Percentiles rank a stretch among this genome's conserved stretches.
Evolutionary conservation across 2,329 filamentous ascomycete species (phyloP).

Genomic region (Pezicula rhizophila): DNA sequence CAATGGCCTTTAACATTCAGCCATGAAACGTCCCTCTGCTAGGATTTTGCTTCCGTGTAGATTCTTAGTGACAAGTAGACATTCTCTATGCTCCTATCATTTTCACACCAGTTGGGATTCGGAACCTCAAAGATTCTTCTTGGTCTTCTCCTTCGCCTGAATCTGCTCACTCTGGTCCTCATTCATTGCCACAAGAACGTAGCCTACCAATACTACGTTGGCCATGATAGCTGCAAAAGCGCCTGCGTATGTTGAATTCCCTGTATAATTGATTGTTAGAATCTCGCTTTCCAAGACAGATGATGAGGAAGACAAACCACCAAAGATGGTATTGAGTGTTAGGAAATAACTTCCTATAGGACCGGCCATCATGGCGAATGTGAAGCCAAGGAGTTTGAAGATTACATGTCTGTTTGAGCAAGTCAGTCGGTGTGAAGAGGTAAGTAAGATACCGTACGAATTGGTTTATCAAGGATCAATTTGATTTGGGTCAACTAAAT

Average conservation of each 20-base stretch:
- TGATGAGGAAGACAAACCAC: conserved; percentile 46
- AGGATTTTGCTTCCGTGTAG: neutral
- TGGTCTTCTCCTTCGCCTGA: conserved; percentile 40
- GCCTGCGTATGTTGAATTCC: conserved; percentile 83
- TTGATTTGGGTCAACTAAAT: too few relatives aligned
- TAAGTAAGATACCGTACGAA: neutral
- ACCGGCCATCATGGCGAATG: conserved; percentile 79
- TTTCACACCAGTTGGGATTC: neutral
- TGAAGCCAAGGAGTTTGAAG: conserved; percentile 83
- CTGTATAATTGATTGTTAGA: conserved; percentile 37
- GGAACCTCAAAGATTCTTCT: conserved; percentile 18
- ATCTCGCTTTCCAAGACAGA: neutral
- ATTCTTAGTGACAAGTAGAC: neutral
- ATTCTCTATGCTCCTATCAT: neutral
- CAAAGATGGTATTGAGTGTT: conserved; percentile 70
- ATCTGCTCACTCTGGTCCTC: conserved; percentile 58
- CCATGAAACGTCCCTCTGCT: neutral
- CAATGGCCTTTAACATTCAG: neutral
- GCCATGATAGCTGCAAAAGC: conserved; percentile 81
- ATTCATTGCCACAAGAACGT: conserved; percentile 83
- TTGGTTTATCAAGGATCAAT: too few relatives aligned
- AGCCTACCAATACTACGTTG: conserved; percentile 85
- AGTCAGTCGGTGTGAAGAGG: conserved; percentile 1
- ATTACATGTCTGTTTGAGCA: conserved; percentile 63
- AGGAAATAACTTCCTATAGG: conserved; percentile 88